These are phyloP conservation scores for Physcomitrellopsis africana DNA, from an alignment of 225 moss, liverwort and hornwort genomes.

Conservation along the genomic window DNA sequence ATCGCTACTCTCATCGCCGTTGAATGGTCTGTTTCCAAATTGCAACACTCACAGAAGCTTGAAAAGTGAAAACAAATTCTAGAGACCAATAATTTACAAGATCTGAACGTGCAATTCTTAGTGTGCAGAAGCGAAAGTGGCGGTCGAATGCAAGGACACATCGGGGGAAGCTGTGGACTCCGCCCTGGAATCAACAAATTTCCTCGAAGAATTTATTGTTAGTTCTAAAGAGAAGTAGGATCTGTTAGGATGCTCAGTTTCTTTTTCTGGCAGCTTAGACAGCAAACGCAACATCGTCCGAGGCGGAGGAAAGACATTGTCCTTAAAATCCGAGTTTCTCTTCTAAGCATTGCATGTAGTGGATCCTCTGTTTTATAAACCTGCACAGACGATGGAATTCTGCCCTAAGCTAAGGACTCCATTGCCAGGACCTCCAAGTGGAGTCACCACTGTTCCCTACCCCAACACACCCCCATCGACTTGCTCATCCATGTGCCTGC, in stretches of 20 bases:
- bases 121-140: slow-evolving; percentile 46
- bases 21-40: no score
- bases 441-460: slow-evolving; percentile 26
- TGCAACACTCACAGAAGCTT: no score
- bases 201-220: slow-evolving; percentile 42
- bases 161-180: slow-evolving; percentile 40
- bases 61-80: no score
- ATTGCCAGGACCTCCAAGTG: slow-evolving; percentile 25
- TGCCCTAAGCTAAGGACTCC: slow-evolving; percentile 34
- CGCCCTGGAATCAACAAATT: slow-evolving; percentile 35
- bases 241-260: slow-evolving; percentile 39
- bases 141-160: slow-evolving; percentile 39
- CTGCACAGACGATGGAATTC: slow-evolving; percentile 34
- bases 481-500: slow-evolving; percentile 39
- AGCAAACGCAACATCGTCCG: slow-evolving; percentile 34
- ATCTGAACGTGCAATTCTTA: background rate
- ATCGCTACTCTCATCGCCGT: no score
- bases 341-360: slow-evolving; percentile 41
- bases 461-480: slow-evolving; percentile 47
- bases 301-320: slow-evolving; percentile 32
- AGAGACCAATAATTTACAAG: no score
- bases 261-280: slow-evolving; percentile 37
- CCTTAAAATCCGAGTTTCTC: slow-evolving; percentile 45
- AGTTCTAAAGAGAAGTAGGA: slow-evolving; percentile 42
- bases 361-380: slow-evolving; percentile 49